Conservation (phyloP, 805 yeast species). For the Teunomyces pallodes region DNA sequence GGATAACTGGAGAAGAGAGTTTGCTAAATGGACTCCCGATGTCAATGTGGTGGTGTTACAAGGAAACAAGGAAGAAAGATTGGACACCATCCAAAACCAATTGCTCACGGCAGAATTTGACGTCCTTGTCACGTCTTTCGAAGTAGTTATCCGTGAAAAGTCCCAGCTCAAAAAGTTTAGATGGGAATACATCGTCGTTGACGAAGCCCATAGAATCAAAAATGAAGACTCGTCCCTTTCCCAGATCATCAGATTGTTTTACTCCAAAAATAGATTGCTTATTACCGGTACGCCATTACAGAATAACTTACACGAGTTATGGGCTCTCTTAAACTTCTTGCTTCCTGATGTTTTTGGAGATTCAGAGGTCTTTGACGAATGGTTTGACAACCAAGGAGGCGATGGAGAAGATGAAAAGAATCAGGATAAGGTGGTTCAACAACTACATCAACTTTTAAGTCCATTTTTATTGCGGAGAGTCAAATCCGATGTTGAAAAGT, state of each 20-base stretch:
- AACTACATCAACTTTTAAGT: conserved; percentile 79
- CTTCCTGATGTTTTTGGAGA: conserved; percentile 95
- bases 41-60: conserved; percentile 82
- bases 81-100: conserved; percentile 52
- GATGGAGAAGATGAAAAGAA: conserved; percentile 32
- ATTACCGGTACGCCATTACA: conserved; percentile 97
- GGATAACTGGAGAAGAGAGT: conserved; percentile 96
- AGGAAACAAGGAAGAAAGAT: conserved; percentile 84
- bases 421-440: conserved; percentile 83
- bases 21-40: conserved; percentile 94
- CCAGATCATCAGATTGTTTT: conserved; percentile 86
- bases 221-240: conserved; percentile 91
- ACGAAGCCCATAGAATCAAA: conserved; percentile 95
- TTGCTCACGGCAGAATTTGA: conserved; percentile 79
- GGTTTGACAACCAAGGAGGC: conserved; percentile 65
- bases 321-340: conserved; percentile 90
- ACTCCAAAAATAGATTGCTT: conserved; percentile 77
- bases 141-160: conserved; percentile 90
- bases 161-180: conserved; percentile 71
- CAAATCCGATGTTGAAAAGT: conserved; percentile 89
- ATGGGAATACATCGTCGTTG: conserved; percentile 93
- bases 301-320: conserved; percentile 89
- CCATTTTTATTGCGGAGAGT: conserved; percentile 89
- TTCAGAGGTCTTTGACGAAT: conserved; percentile 82
- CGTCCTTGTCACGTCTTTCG: conserved; percentile 87